A percentile compares a stretch with the other conserved stretches of the same genome.
phyloP scores from a whole-genome alignment of 1,284 basidiomycete species.

The Moniliella sp. region DNA sequence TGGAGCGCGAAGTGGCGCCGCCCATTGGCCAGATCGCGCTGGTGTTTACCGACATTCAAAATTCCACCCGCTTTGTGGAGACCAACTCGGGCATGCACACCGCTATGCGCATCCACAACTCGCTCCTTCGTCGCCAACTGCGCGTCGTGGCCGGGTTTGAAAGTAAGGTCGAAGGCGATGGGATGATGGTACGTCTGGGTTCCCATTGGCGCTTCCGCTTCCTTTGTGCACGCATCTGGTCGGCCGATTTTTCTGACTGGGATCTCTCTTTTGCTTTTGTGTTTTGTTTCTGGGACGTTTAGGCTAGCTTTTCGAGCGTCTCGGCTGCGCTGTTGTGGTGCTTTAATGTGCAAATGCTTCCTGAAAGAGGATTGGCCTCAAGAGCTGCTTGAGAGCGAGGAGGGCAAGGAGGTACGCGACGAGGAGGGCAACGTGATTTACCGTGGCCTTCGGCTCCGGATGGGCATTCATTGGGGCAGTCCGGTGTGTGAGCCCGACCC shows the following conservation, averaged over 20 bases:
- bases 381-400: constrained; percentile 77
- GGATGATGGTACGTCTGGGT: constrained; percentile 98
- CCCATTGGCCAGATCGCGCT: constrained; percentile 74
- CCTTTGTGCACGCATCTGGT: no score
- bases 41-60: constrained; percentile 93
- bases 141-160: constrained; percentile 87
- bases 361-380: constrained; percentile 70
- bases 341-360: constrained; percentile 62
- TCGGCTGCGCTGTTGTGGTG: constrained; percentile 75
- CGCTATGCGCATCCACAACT: constrained; percentile 79
- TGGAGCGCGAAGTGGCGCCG: constrained; percentile 63
- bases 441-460: constrained; percentile 75
- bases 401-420: constrained; percentile 64
- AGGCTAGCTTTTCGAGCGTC: constrained; percentile 71
- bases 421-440: constrained; percentile 51
- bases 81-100: constrained; percentile 85
- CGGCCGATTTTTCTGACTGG: no score
- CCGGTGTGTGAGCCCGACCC: constrained; percentile 84
- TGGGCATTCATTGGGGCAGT: constrained; percentile 85
- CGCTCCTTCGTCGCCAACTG: constrained; percentile 60
- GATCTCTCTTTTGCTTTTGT: no score
- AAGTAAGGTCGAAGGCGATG: constrained; percentile 97
- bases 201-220: no score
- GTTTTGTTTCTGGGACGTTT: no score
- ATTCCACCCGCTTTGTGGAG: constrained; percentile 92